Conservation (phyloP, 169 alveolate genomes). For the Eimeria sp. region DNA sequence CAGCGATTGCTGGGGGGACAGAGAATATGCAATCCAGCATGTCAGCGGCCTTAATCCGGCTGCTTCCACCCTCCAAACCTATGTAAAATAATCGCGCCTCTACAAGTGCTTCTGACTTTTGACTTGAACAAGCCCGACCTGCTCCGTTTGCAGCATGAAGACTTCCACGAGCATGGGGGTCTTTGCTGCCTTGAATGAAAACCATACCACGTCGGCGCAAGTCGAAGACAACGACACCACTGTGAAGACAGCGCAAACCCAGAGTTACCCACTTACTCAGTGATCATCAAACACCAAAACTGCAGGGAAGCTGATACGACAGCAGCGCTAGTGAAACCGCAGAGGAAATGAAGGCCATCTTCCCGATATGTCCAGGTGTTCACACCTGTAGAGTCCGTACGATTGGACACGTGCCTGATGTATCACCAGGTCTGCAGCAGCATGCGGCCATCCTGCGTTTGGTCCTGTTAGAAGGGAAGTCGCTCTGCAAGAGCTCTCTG, state of each 20-base stretch:
- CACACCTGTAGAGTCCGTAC: slow-evolving; percentile 66
- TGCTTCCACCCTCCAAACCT: not conserved
- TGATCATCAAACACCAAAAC: not conserved
- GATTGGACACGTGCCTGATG: slow-evolving; percentile 54
- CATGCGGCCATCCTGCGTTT: slow-evolving; percentile 18
- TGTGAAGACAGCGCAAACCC: slow-evolving; percentile 14
- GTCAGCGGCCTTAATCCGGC: not conserved
- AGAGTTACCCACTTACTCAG: not conserved
- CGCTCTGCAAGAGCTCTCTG: not conserved
- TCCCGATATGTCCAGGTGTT: not conserved
- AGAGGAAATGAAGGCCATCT: not conserved
- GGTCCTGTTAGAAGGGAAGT: not conserved
- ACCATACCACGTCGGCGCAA: slow-evolving; percentile 62
- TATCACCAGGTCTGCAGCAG: slow-evolving; percentile 31
- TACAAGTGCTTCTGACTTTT: not conserved
- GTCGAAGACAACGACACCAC: slow-evolving; percentile 35
- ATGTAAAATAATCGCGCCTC: not conserved
- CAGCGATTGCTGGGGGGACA: not conserved
- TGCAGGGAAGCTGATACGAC: not conserved
- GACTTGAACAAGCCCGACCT: not conserved
- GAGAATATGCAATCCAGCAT: not conserved
- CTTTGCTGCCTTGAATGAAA: slow-evolving; percentile 21
- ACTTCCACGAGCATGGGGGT: not conserved
- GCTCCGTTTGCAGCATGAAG: slow-evolving; percentile 54
- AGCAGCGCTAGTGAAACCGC: not conserved